These are phyloP conservation scores for Ophiocordyceps polyrhachis-furcata DNA, from an alignment of 2,329 filamentous ascomycete species.

Conservation along the genomic window DNA sequence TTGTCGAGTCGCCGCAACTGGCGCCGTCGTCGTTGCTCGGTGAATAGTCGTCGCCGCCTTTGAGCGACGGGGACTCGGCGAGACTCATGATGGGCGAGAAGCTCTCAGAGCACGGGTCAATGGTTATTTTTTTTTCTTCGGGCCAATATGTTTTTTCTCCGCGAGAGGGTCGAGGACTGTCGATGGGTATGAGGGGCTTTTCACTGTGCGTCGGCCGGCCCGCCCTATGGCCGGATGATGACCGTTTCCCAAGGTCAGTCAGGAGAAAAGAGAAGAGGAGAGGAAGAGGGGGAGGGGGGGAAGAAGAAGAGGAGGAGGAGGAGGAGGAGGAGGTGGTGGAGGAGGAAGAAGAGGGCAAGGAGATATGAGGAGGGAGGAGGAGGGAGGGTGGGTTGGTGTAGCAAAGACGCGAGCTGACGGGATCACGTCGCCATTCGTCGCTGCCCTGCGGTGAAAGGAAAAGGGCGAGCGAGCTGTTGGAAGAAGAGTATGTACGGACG, in stretches of 20 bases:
- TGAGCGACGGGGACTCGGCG: slow-evolving; percentile 9
- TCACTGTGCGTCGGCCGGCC: neutral
- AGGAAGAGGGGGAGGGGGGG: no score
- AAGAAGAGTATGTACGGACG: neutral
- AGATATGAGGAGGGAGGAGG: neutral
- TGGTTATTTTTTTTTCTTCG: neutral
- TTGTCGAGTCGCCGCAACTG: slow-evolving; percentile 13
- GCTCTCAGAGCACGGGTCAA: neutral
- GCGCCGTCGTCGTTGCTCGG: slow-evolving; percentile 8
- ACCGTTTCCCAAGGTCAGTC: neutral
- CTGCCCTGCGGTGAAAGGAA: slow-evolving; percentile 1
- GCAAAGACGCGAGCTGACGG: neutral
- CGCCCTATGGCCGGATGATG: neutral
- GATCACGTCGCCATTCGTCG: slow-evolving; percentile 2
- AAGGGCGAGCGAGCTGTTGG: neutral
- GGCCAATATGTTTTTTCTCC: no score
- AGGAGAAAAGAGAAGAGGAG: neutral
- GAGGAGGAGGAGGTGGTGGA: neutral
- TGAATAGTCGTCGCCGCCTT: slow-evolving; percentile 3
- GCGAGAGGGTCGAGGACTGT: no score
- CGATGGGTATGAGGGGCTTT: neutral
- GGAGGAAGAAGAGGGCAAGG: neutral
- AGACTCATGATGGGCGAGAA: slow-evolving; percentile 11
- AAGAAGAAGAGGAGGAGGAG: no score
- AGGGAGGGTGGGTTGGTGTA: neutral